A percentile compares a stretch with the other conserved stretches of the same genome.
Evolutionary conservation across 2,329 filamentous ascomycete species (phyloP).

Genomic region (Apiospora phragmitis): DNA sequence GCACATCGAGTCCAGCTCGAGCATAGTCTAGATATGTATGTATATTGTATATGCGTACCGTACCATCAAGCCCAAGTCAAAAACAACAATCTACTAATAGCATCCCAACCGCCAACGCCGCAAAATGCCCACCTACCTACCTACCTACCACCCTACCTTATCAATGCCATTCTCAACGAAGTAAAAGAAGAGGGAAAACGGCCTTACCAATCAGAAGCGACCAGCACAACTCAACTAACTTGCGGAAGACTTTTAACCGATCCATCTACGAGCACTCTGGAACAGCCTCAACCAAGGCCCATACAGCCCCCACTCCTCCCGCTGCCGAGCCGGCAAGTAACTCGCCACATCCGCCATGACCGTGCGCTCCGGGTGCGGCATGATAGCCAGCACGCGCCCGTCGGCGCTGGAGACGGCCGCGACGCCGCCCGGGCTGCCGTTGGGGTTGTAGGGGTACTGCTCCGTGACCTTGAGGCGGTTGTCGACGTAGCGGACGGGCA

Average conservation of each 20-base stretch:
- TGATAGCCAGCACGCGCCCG: constrained; percentile 81
- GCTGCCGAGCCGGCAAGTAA: constrained; percentile 62
- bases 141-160: background rate
- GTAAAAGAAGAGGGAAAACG: background rate
- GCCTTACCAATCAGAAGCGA: background rate
- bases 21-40: background rate
- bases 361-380: constrained; percentile 93
- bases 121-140: background rate
- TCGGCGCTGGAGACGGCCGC: constrained; percentile 77
- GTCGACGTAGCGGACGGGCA: constrained; percentile 82
- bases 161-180: background rate
- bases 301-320: constrained; percentile 73
- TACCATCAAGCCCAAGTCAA: background rate
- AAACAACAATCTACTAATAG: background rate
- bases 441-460: constrained; percentile 85
- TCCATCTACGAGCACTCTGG: constrained; percentile 84
- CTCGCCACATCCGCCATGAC: constrained; percentile 77
- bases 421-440: constrained; percentile 74
- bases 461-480: constrained; percentile 76
- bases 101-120: background rate
- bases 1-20: background rate
- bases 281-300: constrained; percentile 88
- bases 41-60: background rate
- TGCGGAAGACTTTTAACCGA: constrained; percentile 49
- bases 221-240: background rate